These are phyloP conservation scores for Ilyonectria robusta DNA, from an alignment of 2,329 filamentous ascomycete genomes.

Conservation along the genomic window DNA sequence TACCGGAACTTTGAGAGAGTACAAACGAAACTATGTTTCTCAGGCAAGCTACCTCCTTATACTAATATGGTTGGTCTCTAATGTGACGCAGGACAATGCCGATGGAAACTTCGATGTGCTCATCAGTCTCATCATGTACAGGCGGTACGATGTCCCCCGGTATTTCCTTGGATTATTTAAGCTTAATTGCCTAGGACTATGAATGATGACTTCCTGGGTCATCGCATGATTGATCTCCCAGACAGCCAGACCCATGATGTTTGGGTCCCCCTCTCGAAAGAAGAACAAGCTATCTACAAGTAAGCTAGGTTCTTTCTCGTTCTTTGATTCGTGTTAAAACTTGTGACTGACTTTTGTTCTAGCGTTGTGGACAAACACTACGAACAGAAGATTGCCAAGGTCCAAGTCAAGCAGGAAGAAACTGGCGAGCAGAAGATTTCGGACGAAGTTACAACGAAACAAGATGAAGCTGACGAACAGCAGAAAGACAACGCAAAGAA, in stretches of 20 bases:
- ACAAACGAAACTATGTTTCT: constrained; percentile 34
- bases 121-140: constrained; percentile 45
- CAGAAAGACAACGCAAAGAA: background rate
- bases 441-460: background rate
- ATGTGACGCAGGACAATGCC: constrained; percentile 23
- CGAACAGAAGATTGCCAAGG: background rate
- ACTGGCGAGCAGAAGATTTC: no score
- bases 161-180: no score
- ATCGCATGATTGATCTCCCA: constrained; percentile 46
- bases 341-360: background rate
- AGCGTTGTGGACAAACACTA: constrained; percentile 19
- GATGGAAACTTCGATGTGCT: constrained; percentile 40
- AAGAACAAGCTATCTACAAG: constrained; percentile 48
- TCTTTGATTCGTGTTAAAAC: no score
- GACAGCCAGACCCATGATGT: constrained; percentile 31
- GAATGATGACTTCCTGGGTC: constrained; percentile 48
- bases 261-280: constrained; percentile 41
- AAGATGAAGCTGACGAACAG: no score
- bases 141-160: constrained; percentile 39
- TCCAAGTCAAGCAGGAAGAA: background rate
- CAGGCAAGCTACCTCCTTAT: constrained; percentile 28
- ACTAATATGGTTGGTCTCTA: no score
- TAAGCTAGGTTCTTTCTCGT: constrained; percentile 27
- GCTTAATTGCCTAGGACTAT: constrained; percentile 37
- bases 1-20: constrained; percentile 18